These are phyloP conservation scores for Xylariaceae sp. DNA, from an alignment of 2,329 filamentous ascomycete genomes.

Conservation along the genomic window DNA sequence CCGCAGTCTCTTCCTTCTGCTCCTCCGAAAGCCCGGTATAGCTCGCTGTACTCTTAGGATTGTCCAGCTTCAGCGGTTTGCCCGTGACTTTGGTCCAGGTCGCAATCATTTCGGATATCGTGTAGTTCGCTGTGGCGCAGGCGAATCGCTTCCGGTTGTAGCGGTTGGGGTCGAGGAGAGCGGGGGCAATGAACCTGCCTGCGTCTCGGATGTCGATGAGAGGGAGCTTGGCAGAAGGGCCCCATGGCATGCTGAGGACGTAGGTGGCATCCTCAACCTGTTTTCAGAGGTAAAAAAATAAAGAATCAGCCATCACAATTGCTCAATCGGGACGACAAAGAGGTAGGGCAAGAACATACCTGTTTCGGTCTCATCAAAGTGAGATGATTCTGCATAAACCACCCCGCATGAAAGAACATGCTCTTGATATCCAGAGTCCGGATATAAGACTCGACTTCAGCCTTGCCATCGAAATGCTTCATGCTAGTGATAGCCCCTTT, in stretches of 20 bases:
- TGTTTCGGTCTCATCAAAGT: background rate
- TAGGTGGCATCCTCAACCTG: background rate
- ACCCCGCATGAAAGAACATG: background rate
- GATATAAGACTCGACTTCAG: background rate
- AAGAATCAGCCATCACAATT: too few species aligned
- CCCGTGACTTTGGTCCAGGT: background rate
- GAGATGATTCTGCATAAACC: background rate
- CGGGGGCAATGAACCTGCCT: background rate
- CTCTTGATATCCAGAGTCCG: background rate
- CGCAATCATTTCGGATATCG: background rate
- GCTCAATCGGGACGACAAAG: background rate
- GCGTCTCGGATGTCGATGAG: background rate
- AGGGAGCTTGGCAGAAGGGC: background rate
- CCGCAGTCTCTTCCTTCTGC: background rate
- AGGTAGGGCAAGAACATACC: background rate
- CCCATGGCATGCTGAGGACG: background rate
- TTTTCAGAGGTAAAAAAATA: too few species aligned
- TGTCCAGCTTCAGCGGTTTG: background rate
- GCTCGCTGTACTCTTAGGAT: background rate
- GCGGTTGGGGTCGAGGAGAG: background rate
- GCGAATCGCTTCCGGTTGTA: background rate
- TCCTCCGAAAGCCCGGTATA: background rate
- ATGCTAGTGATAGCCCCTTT: background rate
- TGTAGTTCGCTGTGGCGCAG: background rate
- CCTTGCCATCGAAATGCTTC: background rate